Evolutionary conservation across 177 flowering plant species (phyloP), one percentile per base, ranked within the genome.

Genomic region (Vitis hybrid): DNA sequence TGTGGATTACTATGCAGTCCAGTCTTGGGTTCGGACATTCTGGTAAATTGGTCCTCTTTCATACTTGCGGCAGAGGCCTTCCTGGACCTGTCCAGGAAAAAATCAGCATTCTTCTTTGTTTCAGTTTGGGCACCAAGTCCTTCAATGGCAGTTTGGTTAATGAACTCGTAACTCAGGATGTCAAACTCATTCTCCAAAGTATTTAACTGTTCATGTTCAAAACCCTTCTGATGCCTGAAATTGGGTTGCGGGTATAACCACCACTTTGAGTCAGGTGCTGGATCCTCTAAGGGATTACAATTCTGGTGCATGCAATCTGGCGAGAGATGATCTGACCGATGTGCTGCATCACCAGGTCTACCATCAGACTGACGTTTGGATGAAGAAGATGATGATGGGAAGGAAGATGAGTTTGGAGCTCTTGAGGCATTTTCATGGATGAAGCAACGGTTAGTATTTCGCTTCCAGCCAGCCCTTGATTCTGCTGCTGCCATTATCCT

Each of bases 381-480:
- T 49, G 79, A 74, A 54, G 90, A 74, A 28, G 81, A 73, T 17
- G 87, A 71, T 11, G 90, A 38, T 38, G 86, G 81, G 73, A 84
- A 79, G 72, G 76, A 79, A 56, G 89, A 88, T 69, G 84, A 77
- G 65, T 81, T 85, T 13, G 91, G 86, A 79, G 88, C 87, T 81
- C 88, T 82, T 61, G 80, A 85, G 33, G 87, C 90, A 81, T 88
- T 90, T 81, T 85, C 89, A 73, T 87, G 90, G 44, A 84, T 86
- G 65, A 85, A 85, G 75, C 80, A 87, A 62, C 86, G 82, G 77
- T 87, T 87, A 56, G 88, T 90, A 57, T 83, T 67, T 51, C 88
- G 82, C 77, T 88, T 88, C 88, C 89, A 85, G 24, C 81, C 88
- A 57, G 88, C 85, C 75, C 90, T 84, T 61, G 89, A 89, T 81